Evolutionary conservation across 2,329 filamentous ascomycete genomes (phyloP).

Genomic region (Penicillium hordei): DNA sequence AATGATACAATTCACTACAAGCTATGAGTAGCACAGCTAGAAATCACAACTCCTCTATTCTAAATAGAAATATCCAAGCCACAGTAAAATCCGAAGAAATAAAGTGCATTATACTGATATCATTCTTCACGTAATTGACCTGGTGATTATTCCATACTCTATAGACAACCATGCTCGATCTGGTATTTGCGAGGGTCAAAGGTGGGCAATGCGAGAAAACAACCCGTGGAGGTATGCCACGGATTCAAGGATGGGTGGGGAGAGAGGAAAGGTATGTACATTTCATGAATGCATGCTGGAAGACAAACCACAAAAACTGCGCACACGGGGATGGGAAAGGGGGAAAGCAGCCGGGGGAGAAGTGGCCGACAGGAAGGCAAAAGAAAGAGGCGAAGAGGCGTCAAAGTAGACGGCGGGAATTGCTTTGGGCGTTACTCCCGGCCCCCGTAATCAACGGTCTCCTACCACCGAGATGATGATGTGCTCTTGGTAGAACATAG

Average conservation of each 20-base stretch:
- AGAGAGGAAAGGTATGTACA: slow-evolving; percentile 33
- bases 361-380: slow-evolving; percentile 11
- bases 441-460: not conserved
- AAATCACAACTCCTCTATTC: not conserved
- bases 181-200: slow-evolving; percentile 29
- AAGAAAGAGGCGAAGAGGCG: not conserved
- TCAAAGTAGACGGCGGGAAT: not conserved
- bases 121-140: slow-evolving; percentile 28
- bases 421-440: not conserved
- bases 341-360: slow-evolving; percentile 6
- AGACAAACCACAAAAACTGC: slow-evolving; percentile 23
- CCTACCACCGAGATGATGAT: not conserved
- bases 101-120: slow-evolving; percentile 27
- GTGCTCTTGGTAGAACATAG: not conserved
- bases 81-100: not conserved
- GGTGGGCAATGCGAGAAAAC: slow-evolving; percentile 20
- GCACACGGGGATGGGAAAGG: slow-evolving; percentile 15
- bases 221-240: slow-evolving; percentile 14
- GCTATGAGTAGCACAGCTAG: not conserved
- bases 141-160: slow-evolving; percentile 33
- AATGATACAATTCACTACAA: not conserved
- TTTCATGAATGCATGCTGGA: slow-evolving; percentile 31
- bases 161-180: slow-evolving; percentile 31
- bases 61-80: not conserved
- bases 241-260: slow-evolving; percentile 12